These are phyloP conservation scores for Groenewaldozyma sp. DNA, from an alignment of 1,139 yeast species.

Conservation along the genomic window DNA sequence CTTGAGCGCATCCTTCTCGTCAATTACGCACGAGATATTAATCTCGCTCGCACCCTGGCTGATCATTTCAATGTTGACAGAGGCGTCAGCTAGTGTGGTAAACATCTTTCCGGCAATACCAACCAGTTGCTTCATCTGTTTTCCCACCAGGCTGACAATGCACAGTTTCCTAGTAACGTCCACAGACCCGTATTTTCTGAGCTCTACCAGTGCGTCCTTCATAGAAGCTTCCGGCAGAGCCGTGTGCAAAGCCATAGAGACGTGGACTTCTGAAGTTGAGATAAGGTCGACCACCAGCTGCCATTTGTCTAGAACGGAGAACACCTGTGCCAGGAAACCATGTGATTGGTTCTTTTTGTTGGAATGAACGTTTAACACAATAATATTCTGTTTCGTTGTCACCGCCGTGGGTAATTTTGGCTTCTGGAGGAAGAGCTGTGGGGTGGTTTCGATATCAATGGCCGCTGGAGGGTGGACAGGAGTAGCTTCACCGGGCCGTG, in stretches of 20 bases:
- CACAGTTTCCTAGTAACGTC: slow-evolving; percentile 84
- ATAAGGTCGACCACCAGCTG: slow-evolving; percentile 88
- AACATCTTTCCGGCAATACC: slow-evolving; percentile 98
- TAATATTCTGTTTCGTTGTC: slow-evolving; percentile 87
- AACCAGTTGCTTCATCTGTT: slow-evolving; percentile 91
- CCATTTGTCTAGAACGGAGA: slow-evolving; percentile 75
- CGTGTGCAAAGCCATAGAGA: slow-evolving; percentile 91
- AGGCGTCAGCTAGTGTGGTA: slow-evolving; percentile 84
- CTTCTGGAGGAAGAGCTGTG: slow-evolving; percentile 15
- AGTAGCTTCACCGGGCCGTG: slow-evolving; percentile 74
- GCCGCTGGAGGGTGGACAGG: slow-evolving; percentile 95
- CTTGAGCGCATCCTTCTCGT: slow-evolving; percentile 69
- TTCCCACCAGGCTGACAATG: slow-evolving; percentile 88
- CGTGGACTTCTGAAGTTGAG: slow-evolving; percentile 95
- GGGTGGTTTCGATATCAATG: slow-evolving; percentile 35
- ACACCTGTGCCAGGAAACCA: slow-evolving; percentile 88
- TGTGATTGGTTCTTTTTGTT: slow-evolving; percentile 88
- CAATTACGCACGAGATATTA: slow-evolving; percentile 90
- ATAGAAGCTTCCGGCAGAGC: slow-evolving; percentile 50
- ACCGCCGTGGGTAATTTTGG: slow-evolving; percentile 91
- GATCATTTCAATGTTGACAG: slow-evolving; percentile 93
- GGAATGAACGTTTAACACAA: slow-evolving; percentile 86
- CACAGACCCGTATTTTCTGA: slow-evolving; percentile 74
- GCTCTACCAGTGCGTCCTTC: slow-evolving; percentile 62
- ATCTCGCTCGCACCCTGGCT: slow-evolving; percentile 98